Percentiles rank a stretch among this genome's conserved stretches.
These are phyloP conservation scores for Paracorniculantispora psalliotae DNA, from an alignment of 2,329 filamentous ascomycete genomes.

Conservation along the genomic window DNA sequence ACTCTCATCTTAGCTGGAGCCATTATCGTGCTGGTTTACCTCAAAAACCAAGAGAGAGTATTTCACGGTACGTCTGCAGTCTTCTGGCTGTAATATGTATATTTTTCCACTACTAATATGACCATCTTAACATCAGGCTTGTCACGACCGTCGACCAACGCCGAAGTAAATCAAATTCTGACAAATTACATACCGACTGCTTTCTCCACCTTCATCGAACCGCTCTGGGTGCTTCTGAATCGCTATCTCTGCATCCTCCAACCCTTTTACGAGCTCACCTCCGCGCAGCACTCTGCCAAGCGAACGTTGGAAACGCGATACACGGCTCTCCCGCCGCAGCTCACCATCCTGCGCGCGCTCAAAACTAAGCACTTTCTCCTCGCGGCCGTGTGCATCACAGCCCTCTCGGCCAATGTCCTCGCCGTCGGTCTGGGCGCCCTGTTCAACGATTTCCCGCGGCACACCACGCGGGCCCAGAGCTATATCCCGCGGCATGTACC, in stretches of 20 bases:
- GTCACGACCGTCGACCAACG: conserved; percentile 25
- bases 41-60: neutral
- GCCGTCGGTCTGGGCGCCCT: conserved; percentile 48
- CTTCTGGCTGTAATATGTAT: too few relatives aligned
- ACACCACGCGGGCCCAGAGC: neutral
- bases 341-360: conserved; percentile 42
- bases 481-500: conserved; percentile 12
- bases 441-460: conserved; percentile 35
- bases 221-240: conserved; percentile 52
- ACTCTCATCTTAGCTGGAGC: conserved; percentile 9
- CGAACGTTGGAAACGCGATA: conserved; percentile 38
- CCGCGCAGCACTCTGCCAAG: conserved; percentile 26
- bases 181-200: conserved; percentile 50
- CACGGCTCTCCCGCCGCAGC: conserved; percentile 50
- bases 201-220: conserved; percentile 52
- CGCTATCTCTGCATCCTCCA: conserved; percentile 48
- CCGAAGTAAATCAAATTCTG: conserved; percentile 32
- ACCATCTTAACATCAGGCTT: too few relatives aligned
- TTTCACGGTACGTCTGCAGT: neutral
- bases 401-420: conserved; percentile 47
- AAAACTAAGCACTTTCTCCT: conserved; percentile 42
- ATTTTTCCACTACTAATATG: too few relatives aligned
- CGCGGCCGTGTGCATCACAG: conserved; percentile 40
- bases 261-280: conserved; percentile 46
- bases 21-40: neutral